Conservation (phyloP, 257 asterid species). For the Nicotiana paniculata region DNA sequence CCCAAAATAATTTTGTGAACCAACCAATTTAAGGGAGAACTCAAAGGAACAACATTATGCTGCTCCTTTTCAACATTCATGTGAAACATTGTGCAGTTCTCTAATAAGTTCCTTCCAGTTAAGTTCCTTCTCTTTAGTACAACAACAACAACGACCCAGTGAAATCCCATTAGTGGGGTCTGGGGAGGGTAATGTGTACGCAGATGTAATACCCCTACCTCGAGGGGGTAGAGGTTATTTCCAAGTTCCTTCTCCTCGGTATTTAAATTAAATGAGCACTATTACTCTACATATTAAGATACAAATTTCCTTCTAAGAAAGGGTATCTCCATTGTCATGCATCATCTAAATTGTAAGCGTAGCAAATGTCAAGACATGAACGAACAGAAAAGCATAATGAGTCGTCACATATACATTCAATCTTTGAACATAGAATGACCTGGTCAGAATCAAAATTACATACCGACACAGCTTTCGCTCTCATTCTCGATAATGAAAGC, state of each 20-base stretch:
- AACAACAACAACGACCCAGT: too few relatives aligned
- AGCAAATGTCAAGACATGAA: background rate
- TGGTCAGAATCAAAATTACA: conserved; percentile 15
- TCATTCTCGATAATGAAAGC: conserved; percentile 16
- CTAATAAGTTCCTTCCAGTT: background rate
- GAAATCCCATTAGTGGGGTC: too few relatives aligned
- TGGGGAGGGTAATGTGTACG: too few relatives aligned
- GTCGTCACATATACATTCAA: background rate
- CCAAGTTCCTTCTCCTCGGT: background rate
- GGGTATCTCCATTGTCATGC: background rate
- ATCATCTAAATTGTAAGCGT: background rate
- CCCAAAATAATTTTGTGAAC: background rate
- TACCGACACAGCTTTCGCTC: conserved; percentile 20
- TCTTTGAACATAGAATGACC: conserved; percentile 14
- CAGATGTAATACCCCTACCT: too few relatives aligned
- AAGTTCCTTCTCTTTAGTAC: too few relatives aligned
- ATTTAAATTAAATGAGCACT: background rate
- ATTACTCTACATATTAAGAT: background rate
- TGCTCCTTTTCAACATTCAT: background rate
- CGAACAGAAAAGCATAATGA: background rate
- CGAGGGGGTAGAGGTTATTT: too few relatives aligned
- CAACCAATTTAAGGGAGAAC: background rate
- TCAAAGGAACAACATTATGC: background rate
- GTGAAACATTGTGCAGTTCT: background rate
- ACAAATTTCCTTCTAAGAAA: background rate